These are phyloP conservation scores for Stephania cephalantha DNA, from an alignment of 164 flowering plant species.

Conservation along the genomic window DNA sequence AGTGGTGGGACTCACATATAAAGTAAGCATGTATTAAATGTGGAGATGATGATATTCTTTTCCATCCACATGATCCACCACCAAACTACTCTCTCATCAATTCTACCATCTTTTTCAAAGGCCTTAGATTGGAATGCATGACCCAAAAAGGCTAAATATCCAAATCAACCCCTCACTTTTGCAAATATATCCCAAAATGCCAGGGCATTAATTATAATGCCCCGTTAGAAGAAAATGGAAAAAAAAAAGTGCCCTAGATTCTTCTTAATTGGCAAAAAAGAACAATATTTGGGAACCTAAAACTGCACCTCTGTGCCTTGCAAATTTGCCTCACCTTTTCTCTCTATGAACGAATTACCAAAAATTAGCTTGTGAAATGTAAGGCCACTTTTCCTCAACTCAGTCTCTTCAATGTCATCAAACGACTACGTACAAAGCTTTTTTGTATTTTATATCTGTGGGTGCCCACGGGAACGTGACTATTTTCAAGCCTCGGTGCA, in stretches of 20 bases:
- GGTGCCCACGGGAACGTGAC: too few relatives aligned
- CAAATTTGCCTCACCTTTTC: too few relatives aligned
- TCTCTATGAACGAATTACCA: background rate
- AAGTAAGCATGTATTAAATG: slow-evolving; percentile 2
- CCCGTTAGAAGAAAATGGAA: slow-evolving; percentile 6
- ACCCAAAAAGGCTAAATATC: background rate
- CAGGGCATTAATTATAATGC: background rate
- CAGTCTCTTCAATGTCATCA: too few relatives aligned
- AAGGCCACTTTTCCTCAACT: background rate
- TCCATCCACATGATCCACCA: slow-evolving; percentile 12
- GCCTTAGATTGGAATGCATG: slow-evolving; percentile 2
- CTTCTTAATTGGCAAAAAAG: slow-evolving; percentile 7
- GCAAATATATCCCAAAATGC: slow-evolving; percentile 6
- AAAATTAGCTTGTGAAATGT: background rate
- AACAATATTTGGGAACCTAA: background rate
- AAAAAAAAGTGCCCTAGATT: slow-evolving; percentile 10
- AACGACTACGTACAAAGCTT: too few relatives aligned
- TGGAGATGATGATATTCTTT: background rate
- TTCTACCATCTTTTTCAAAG: background rate
- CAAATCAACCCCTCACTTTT: slow-evolving; percentile 1
- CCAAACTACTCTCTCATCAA: background rate
- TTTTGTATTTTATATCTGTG: too few relatives aligned
- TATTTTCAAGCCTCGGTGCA: too few relatives aligned
- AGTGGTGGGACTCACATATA: background rate
- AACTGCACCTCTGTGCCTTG: background rate